Evolutionary conservation across 164 flowering plant genomes (phyloP), one percentile per base, ranked within the genome.

Genomic region (Hamamelis virginiana): DNA sequence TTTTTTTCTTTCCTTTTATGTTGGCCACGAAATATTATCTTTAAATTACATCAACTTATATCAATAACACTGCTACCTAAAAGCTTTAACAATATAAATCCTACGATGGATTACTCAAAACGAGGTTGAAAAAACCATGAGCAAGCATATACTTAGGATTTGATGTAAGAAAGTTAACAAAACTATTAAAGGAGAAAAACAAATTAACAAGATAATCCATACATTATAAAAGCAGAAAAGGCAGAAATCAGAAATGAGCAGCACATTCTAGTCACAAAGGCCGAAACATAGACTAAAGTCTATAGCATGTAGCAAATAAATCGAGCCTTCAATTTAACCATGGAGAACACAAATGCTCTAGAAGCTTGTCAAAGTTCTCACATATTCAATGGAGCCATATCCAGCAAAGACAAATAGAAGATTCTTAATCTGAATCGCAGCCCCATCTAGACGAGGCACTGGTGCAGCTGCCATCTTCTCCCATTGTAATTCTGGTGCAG

Each of bases 381-480:
- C 92, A 76, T 77, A 71, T 50, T 88, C 85, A 68, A 88, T 81
- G 65, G 86, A 75, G 28, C 86, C 86, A 59, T 86, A 88, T 75
- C 92, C 92, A 61, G 89, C 87, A 71, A 88, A 86, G 16, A 88
- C 90, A 58, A 73, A 88, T 2, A 88, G 72, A 69, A 82, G 85
- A 79, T 85, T 77, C 73, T 81, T 77, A 56, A 88, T 85, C 80
- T 88, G 92, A 23, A 86, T 72, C 0, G 92, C 87, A 9, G 87
- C 82, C 41, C 92, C 92, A 65, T 88, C 90, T 22, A 88, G 80
- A 62, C 92, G 87, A 11, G 90, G 88, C 48, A 88, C 92, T 21
- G 90, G 89, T 55, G 90, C 84, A 18, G 78, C 4, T 5, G 80
- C 74, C 90, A 88, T 86, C 81, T 82, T 68, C 77, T 88, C 88